Evolutionary conservation across 345 rosid genomes (phyloP).

Genomic region (Populus davidiana): DNA sequence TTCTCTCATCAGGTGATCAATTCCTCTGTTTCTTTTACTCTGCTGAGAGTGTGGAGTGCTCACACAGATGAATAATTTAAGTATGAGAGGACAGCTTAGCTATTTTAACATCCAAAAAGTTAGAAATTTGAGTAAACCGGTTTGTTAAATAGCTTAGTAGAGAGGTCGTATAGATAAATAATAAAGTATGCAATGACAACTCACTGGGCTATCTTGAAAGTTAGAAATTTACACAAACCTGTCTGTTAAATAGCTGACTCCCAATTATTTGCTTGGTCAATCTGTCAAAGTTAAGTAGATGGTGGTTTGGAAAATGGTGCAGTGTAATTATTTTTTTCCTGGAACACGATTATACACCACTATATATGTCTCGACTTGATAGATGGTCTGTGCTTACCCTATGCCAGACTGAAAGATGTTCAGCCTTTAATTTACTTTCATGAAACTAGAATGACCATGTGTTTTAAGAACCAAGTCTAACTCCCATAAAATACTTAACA

Average conservation of each 20-base stretch:
- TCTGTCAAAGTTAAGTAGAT: neutral
- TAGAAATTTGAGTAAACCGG: neutral
- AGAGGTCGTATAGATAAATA: neutral
- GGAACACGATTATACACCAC: neutral
- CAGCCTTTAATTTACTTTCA: neutral
- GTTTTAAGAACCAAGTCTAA: constrained; percentile 10
- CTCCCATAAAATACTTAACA: constrained; percentile 26
- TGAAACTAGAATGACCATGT: neutral
- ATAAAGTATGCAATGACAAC: neutral
- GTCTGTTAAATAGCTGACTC: neutral
- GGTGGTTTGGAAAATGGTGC: neutral
- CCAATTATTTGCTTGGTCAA: neutral
- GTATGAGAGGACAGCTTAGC: neutral
- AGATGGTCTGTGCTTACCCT: neutral
- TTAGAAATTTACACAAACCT: neutral
- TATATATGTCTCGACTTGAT: neutral
- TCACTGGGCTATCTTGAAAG: neutral
- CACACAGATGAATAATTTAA: neutral
- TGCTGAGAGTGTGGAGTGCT: neutral
- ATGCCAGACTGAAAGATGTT: constrained; percentile 4
- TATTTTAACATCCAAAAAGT: neutral
- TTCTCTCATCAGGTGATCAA: constrained; percentile 81
- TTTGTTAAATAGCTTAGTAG: neutral
- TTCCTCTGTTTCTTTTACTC: neutral
- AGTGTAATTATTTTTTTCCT: too few relatives aligned